Conservation (phyloP, 305 asterid species). For the Coffea humblotiana region DNA sequence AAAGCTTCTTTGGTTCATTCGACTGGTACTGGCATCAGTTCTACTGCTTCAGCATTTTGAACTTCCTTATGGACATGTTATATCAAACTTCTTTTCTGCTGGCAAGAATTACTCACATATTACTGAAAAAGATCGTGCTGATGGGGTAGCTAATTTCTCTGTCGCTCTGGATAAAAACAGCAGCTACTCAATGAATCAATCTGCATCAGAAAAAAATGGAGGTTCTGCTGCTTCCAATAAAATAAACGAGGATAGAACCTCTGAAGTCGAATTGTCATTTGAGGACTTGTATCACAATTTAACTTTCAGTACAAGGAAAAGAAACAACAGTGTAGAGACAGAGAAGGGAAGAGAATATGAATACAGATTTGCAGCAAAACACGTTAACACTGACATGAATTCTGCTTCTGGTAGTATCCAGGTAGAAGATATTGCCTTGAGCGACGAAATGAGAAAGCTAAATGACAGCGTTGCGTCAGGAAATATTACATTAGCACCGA, state of each 20-base stretch:
- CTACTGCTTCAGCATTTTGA: slow-evolving; percentile 51
- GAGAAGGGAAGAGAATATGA: slow-evolving; percentile 21
- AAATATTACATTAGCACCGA: slow-evolving; percentile 5
- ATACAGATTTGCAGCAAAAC: not conserved
- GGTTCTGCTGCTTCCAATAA: not conserved
- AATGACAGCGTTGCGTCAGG: not conserved
- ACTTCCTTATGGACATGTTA: slow-evolving; percentile 54
- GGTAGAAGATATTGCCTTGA: not conserved
- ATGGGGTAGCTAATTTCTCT: not conserved
- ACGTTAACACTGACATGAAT: not conserved
- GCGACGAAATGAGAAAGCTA: not conserved
- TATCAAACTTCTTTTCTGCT: slow-evolving; percentile 39
- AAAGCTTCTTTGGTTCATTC: slow-evolving; percentile 49
- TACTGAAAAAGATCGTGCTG: not conserved
- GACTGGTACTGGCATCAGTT: slow-evolving; percentile 44
- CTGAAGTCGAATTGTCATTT: no score
- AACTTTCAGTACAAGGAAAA: not conserved
- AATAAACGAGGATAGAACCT: no score
- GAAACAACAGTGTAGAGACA: slow-evolving; percentile 19
- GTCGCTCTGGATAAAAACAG: no score
- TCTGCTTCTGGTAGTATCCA: not conserved
- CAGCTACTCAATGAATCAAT: no score
- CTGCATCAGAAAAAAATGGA: not conserved
- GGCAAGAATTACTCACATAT: slow-evolving; percentile 22
- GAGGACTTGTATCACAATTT: not conserved